A percentile compares a stretch with the other conserved stretches of the same genome.
These are phyloP conservation scores for Narthecium ossifragum DNA, from an alignment of 106 monocot genomes.

Conservation along the genomic window DNA sequence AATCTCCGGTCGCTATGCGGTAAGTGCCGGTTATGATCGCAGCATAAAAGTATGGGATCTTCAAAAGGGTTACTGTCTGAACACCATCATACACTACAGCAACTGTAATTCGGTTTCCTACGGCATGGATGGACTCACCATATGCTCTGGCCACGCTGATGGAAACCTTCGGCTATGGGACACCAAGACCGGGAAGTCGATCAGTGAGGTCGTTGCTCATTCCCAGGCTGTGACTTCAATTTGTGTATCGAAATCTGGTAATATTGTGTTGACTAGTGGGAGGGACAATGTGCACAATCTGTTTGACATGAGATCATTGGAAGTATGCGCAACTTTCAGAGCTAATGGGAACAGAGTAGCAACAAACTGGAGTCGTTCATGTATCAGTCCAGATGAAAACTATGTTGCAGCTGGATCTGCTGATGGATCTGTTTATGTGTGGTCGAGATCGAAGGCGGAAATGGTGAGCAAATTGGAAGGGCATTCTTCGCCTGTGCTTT, in stretches of 20 bases:
- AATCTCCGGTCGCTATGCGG: constrained; percentile 34
- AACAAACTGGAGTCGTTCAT: constrained; percentile 80
- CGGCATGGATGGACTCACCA: constrained; percentile 46
- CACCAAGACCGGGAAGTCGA: constrained; percentile 40
- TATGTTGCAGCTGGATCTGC: constrained; percentile 64
- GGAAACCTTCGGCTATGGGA: constrained; percentile 92
- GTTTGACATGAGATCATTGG: constrained; percentile 74
- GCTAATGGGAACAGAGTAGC: constrained; percentile 50
- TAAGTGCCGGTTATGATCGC: constrained; percentile 70
- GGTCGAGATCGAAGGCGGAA: constrained; percentile 56
- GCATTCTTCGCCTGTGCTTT: constrained; percentile 54
- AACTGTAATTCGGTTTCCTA: constrained; percentile 83
- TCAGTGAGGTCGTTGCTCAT: constrained; percentile 78
- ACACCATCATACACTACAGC: constrained; percentile 70
- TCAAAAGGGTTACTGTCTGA: constrained; percentile 60
- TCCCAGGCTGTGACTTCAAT: constrained; percentile 74
- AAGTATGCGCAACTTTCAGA: constrained; percentile 62
- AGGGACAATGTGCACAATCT: constrained; percentile 86
- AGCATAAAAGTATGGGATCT: constrained; percentile 92
- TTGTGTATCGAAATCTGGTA: constrained; percentile 57
- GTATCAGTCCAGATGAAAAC: constrained; percentile 78
- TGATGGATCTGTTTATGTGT: constrained; percentile 70
- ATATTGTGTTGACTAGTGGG: constrained; percentile 70
- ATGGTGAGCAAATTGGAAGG: constrained; percentile 47
- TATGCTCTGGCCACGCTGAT: constrained; percentile 86